These are phyloP conservation scores for Rubroboletus pulcherrimus DNA, from an alignment of 768 basidiomycete genomes.

Conservation along the genomic window DNA sequence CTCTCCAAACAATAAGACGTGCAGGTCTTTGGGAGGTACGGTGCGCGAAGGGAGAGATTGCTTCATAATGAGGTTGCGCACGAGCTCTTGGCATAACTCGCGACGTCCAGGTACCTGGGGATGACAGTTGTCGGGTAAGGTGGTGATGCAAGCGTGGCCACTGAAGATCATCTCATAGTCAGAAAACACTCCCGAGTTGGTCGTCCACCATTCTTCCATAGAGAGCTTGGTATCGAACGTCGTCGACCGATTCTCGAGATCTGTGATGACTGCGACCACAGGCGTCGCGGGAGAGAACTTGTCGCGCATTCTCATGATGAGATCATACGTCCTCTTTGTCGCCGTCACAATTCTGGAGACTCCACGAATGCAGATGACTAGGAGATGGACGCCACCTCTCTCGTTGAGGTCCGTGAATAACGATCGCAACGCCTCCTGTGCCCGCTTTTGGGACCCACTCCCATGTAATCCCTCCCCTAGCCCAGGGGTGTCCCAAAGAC, in stretches of 20 bases:
- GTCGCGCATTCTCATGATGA: slow-evolving; percentile 14
- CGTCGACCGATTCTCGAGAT: slow-evolving; percentile 26
- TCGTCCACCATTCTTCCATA: slow-evolving; percentile 39
- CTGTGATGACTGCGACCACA: slow-evolving; percentile 31
- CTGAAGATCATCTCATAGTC: slow-evolving; percentile 29
- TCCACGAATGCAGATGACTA: slow-evolving; percentile 27
- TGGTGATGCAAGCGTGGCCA: slow-evolving; percentile 39
- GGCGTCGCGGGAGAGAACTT: slow-evolving; percentile 15
- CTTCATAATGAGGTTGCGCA: slow-evolving; percentile 15
- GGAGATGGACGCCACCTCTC: slow-evolving; percentile 21
- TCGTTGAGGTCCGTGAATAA: slow-evolving; percentile 22
- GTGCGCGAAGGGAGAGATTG: slow-evolving; percentile 18
- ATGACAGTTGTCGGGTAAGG: slow-evolving; percentile 21
- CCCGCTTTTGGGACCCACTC: slow-evolving; percentile 13
- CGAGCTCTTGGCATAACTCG: slow-evolving; percentile 16
- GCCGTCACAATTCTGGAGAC: slow-evolving; percentile 12
- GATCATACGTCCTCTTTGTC: slow-evolving; percentile 19
- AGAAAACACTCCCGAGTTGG: slow-evolving; percentile 27
- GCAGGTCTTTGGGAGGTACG: slow-evolving; percentile 18
- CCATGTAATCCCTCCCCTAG: slow-evolving; percentile 24
- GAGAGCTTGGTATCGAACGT: slow-evolving; percentile 7
- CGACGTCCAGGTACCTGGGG: slow-evolving; percentile 21
- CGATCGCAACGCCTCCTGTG: slow-evolving; percentile 18
- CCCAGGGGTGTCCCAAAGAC: slow-evolving; percentile 32
- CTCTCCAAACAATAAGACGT: slow-evolving; percentile 41